phyloP scores from a whole-genome alignment of 73 alveolate species.

The Durusdinium trenchii region DNA sequence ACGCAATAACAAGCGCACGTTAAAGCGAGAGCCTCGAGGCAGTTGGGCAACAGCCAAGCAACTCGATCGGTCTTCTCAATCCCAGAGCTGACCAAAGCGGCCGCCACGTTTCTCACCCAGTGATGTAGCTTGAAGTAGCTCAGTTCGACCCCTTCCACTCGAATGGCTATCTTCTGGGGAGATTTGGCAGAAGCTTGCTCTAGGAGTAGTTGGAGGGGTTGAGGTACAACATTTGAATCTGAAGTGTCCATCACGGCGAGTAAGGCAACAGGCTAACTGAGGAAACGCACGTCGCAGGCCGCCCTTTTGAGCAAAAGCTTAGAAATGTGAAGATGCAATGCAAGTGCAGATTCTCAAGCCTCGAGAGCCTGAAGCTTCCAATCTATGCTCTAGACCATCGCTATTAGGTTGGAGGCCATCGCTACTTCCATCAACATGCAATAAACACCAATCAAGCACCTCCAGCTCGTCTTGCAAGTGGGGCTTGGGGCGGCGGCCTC shows the following conservation, averaged over 20 bases:
- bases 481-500: constrained; percentile 14
- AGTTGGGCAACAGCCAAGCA: constrained; percentile 65
- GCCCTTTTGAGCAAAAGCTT: no score
- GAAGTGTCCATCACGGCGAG: not conserved
- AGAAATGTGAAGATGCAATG: no score
- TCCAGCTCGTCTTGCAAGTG: not conserved
- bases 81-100: constrained; percentile 1
- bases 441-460: constrained; percentile 6
- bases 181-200: not conserved
- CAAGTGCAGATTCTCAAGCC: no score
- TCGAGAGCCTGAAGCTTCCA: no score
- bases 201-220: constrained; percentile 1
- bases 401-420: no score
- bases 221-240: not conserved
- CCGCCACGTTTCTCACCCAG: constrained; percentile 14
- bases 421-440: no score
- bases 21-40: constrained; percentile 22
- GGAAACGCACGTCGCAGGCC: no score
- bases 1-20: not conserved
- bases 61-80: constrained; percentile 39
- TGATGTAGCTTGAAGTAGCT: not conserved
- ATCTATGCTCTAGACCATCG: no score
- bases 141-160: not conserved
- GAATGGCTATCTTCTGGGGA: constrained; percentile 24
- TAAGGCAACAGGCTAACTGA: not conserved